phyloP scores from a whole-genome alignment of 805 yeast species.

The Pichia gijzeniarum region DNA sequence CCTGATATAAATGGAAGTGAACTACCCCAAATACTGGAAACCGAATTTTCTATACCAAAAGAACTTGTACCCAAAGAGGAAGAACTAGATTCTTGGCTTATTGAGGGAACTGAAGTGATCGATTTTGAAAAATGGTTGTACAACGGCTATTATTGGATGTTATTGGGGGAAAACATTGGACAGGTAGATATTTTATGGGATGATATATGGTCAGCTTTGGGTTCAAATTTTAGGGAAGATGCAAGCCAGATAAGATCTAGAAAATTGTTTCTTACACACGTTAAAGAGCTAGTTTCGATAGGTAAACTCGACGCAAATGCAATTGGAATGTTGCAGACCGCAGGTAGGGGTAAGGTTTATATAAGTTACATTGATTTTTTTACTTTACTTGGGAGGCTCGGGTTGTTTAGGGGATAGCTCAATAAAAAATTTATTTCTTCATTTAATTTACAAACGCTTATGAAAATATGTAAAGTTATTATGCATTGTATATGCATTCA shows the following conservation, averaged over 20 bases:
- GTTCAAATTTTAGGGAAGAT: no score
- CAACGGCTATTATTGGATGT: conserved; percentile 35
- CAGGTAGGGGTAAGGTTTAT: conserved; percentile 32
- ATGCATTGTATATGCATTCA: conserved; percentile 20
- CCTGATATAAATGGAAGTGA: conserved; percentile 34
- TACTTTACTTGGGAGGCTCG: conserved; percentile 31
- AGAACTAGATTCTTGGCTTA: conserved; percentile 7
- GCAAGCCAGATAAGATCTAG: not conserved
- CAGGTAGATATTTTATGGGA: conserved; percentile 37
- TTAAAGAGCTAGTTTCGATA: conserved; percentile 25
- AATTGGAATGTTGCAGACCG: conserved; percentile 36
- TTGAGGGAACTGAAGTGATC: conserved; percentile 31
- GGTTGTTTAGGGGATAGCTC: conserved; percentile 1
- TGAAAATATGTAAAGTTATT: not conserved
- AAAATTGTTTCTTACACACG: conserved; percentile 33
- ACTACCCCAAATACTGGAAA: conserved; percentile 15
- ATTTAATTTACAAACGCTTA: not conserved
- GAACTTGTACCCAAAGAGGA: conserved; percentile 5
- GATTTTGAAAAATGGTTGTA: conserved; percentile 42
- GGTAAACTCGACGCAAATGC: conserved; percentile 34
- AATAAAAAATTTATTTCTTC: no score
- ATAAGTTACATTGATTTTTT: conserved; percentile 43
- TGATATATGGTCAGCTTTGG: conserved; percentile 20
- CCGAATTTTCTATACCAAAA: conserved; percentile 6
- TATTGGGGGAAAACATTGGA: conserved; percentile 29